Conservation (phyloP, 345 rosid species). For the Citrus hindsii region DNA sequence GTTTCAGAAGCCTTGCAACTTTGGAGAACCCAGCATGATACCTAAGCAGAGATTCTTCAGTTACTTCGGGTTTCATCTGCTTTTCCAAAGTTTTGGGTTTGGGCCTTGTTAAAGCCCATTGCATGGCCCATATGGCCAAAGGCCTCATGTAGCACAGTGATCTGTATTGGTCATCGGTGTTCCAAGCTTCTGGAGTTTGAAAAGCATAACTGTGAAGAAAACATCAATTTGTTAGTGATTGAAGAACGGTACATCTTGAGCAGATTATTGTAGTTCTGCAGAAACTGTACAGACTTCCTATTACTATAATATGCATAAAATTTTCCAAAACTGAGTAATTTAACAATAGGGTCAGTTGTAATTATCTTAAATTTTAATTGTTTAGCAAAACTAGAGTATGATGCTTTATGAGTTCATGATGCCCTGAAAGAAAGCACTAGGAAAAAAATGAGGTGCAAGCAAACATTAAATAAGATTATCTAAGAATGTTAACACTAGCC, state of each 20-base stretch:
- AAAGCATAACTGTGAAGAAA: conserved; percentile 57
- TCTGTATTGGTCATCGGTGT: conserved; percentile 54
- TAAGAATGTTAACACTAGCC: background rate
- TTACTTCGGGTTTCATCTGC: conserved; percentile 26
- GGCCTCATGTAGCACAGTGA: conserved; percentile 84
- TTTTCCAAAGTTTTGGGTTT: conserved; percentile 27
- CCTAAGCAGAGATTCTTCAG: conserved; percentile 27
- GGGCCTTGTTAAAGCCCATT: conserved; percentile 69
- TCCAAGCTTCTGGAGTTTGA: conserved; percentile 95
- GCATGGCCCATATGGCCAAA: conserved; percentile 93
- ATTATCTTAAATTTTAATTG: no score
- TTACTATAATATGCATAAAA: no score
- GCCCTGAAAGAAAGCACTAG: background rate
- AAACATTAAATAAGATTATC: no score
- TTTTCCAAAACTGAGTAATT: background rate
- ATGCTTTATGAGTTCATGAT: background rate
- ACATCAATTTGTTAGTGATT: background rate
- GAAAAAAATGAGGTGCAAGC: background rate
- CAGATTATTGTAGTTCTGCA: background rate
- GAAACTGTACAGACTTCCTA: background rate
- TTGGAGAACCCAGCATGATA: conserved; percentile 54
- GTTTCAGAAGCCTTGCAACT: conserved; percentile 66
- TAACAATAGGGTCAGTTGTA: no score
- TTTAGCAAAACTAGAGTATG: no score
- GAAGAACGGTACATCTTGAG: background rate